Conservation (phyloP, 768 basidiomycete species). For the Infundibulicybe gibba region DNA sequence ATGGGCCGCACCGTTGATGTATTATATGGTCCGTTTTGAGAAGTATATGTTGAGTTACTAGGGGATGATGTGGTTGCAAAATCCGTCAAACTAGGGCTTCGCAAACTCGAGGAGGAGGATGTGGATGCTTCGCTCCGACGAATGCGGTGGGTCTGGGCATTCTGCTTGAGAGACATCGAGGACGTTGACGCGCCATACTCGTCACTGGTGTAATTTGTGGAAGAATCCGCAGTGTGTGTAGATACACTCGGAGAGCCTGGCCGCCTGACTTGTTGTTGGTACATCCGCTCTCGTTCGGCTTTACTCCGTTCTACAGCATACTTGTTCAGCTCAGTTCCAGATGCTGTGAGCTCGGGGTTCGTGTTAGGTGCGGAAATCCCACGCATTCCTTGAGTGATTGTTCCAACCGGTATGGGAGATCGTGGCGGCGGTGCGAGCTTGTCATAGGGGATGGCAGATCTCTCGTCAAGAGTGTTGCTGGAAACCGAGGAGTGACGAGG, state of each 20-base stretch:
- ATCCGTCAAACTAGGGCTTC: constrained; percentile 51
- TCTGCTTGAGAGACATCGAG: constrained; percentile 22
- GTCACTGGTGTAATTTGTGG: constrained; percentile 53
- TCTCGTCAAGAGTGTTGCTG: constrained; percentile 56
- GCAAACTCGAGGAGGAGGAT: constrained; percentile 43
- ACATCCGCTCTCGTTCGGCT: constrained; percentile 52
- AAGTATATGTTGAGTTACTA: constrained; percentile 18
- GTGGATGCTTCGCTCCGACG: constrained; percentile 48
- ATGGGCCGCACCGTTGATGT: constrained; percentile 41
- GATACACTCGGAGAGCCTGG: constrained; percentile 51
- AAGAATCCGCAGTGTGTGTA: constrained; percentile 52
- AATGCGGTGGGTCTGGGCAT: constrained; percentile 33
- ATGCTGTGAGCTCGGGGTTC: constrained; percentile 71
- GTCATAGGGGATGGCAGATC: constrained; percentile 67
- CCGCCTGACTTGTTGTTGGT: constrained; percentile 36
- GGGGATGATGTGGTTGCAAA: constrained; percentile 27
- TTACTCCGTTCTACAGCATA: constrained; percentile 47
- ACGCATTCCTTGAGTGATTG: constrained; percentile 52
- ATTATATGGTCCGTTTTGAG: constrained; percentile 16
- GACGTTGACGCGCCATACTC: constrained; percentile 44
- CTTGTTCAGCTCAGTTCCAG: constrained; percentile 71
- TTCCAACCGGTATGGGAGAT: constrained; percentile 56
- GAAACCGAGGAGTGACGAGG: constrained; percentile 62
- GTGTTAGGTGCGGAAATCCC: constrained; percentile 82
- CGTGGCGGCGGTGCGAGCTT: constrained; percentile 52